Percentiles rank a stretch among this genome's conserved stretches.
phyloP scores from a whole-genome alignment of 768 basidiomycete genomes.

The Boletales sp. region DNA sequence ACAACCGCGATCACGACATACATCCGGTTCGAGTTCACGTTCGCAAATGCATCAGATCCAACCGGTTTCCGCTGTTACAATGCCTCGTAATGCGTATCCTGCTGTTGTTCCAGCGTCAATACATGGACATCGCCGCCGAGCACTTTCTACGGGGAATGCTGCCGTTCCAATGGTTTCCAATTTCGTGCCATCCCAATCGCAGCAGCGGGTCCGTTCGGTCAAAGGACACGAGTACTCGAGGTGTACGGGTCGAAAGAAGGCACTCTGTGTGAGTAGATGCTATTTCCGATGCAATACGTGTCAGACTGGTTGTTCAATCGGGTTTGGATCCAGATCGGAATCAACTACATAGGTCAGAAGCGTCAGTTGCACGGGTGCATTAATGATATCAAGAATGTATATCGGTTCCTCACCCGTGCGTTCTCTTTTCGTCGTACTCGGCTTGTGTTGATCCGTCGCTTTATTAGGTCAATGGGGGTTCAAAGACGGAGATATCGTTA shows the following conservation, averaged over 20 bases:
- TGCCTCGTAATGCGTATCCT: neutral
- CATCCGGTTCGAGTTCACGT: conserved; percentile 6
- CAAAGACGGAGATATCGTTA: conserved; percentile 51
- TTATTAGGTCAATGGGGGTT: conserved; percentile 43
- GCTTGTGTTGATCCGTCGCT: neutral
- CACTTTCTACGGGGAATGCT: conserved; percentile 17
- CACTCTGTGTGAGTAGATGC: conserved; percentile 36
- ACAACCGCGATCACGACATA: conserved; percentile 10
- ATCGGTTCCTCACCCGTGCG: conserved; percentile 62
- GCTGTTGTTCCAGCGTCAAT: conserved; percentile 5
- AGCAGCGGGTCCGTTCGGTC: neutral
- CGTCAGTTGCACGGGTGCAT: conserved; percentile 72
- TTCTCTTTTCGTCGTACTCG: neutral
- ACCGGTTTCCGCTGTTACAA: conserved; percentile 1
- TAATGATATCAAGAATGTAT: conserved; percentile 74
- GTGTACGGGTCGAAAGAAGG: conserved; percentile 52
- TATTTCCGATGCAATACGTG: neutral
- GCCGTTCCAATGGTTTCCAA: neutral
- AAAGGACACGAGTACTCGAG: conserved; percentile 40
- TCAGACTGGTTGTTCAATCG: neutral
- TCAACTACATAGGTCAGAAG: conserved; percentile 67
- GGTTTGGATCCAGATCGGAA: conserved; percentile 55
- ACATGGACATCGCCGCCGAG: conserved; percentile 18
- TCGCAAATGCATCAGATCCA: neutral
- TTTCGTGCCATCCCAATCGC: conserved; percentile 4